Evolutionary conservation across 345 rosid genomes (phyloP).

Genomic region (Eucalyptus victrix): DNA sequence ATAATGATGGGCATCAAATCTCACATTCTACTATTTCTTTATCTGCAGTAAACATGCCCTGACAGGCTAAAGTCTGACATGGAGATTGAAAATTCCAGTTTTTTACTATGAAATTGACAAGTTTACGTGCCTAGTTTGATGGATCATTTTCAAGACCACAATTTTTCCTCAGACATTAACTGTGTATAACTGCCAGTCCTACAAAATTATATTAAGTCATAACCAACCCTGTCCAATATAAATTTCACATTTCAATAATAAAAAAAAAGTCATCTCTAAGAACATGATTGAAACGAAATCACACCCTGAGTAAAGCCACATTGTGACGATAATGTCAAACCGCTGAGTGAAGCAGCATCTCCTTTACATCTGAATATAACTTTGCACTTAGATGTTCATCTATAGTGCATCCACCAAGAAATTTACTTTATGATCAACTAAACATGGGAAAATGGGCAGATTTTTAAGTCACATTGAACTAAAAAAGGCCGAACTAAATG

Average conservation of each 20-base stretch:
- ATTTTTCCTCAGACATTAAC: background rate
- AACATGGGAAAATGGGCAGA: background rate
- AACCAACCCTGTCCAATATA: background rate
- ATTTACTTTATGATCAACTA: background rate
- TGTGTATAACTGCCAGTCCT: background rate
- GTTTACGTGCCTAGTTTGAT: background rate
- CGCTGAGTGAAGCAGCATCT: background rate
- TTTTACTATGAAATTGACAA: background rate
- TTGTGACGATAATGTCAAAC: background rate
- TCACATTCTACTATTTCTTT: background rate
- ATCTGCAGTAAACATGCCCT: background rate
- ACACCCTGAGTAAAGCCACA: background rate
- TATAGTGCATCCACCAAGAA: background rate
- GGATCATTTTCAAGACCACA: background rate
- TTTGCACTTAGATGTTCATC: background rate
- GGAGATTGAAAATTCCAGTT: background rate
- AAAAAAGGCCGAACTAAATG: background rate
- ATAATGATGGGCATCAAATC: background rate
- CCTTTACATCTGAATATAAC: background rate
- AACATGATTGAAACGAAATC: background rate
- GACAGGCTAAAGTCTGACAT: background rate
- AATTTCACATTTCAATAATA: background rate
- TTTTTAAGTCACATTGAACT: background rate
- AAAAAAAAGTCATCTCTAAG: background rate
- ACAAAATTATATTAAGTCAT: background rate